Base-by-base conservation (phyloP, 176 grass and related monocot species). In the Eleusine indica region DNA sequence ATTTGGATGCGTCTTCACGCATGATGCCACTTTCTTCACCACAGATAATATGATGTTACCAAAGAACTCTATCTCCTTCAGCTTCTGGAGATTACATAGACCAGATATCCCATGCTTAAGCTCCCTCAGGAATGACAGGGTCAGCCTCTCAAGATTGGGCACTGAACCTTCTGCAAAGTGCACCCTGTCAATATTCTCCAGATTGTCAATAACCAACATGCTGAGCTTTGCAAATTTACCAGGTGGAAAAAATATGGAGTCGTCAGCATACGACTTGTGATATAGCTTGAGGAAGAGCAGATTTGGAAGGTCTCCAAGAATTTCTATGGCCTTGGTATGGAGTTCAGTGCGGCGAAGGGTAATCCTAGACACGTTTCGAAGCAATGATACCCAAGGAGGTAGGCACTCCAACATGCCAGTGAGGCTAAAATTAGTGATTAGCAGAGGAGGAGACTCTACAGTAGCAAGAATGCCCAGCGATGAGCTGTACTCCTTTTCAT, bases 41-140 rank as follows among this genome's bases (percentile, higher is more conserved):
- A 79, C 43, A 51, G 76, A 52, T 6, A 38, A 7, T 67, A 67
- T 79, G 61, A 79, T 79, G 62, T 67, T 67, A 49, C 77, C 77
- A 67, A 79, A 79, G 62, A 79, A 79, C 62, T 79, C 77, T n/a
- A 67, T 38, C 43, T 79, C 77, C 43, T 35, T 67, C 43, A 79
- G 28, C 29, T 67, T 66, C 3, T 21, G 9, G 28, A 79, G 61
- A 37, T 79, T 21, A 1, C 32, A 0, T 4, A 79, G 61, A 38
- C 77, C 77, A 0, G 62, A 51, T 10, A 79, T 79, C 43, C 62
- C 77, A 38, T 38, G 62, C 62, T 79, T 38, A 0, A 62, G 77
- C 32, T 79, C 77, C 6, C 22, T 43, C 7, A 67, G 28, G 62
- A 79, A 66, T n/a, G 77, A 79, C 4, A 79, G 12, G 19, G 77